phyloP scores from a whole-genome alignment of 768 basidiomycete species.

The Tylopilus vinaceipallidus region DNA sequence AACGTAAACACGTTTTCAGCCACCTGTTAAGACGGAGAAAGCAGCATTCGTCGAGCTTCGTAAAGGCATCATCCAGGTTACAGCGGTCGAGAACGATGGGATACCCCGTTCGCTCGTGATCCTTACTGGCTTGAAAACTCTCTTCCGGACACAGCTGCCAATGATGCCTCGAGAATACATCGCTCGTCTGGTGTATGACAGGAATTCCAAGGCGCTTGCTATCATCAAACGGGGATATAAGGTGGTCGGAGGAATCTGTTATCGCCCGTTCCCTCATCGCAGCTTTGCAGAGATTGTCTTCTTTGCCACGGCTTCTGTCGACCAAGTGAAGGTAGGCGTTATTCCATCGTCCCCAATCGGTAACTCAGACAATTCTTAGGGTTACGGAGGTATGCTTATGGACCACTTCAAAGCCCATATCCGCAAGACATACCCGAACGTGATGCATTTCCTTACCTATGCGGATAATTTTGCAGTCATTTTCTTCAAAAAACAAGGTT shows the following conservation, averaged over 20 bases:
- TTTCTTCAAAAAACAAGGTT: constrained; percentile 99
- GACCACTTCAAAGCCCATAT: constrained; percentile 97
- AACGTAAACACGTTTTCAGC: constrained; percentile 35
- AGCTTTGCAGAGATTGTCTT: constrained; percentile 98
- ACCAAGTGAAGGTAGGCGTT: constrained; percentile 87
- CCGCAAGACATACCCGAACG: constrained; percentile 73
- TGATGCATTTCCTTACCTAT: constrained; percentile 96
- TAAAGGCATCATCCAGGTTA: constrained; percentile 78
- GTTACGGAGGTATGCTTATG: constrained; percentile 98
- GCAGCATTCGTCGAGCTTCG: constrained; percentile 78
- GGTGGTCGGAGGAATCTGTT: constrained; percentile 97
- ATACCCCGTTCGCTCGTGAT: constrained; percentile 77
- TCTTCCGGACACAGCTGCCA: constrained; percentile 95
- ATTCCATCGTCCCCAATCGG: not conserved
- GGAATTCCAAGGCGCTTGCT: constrained; percentile 88
- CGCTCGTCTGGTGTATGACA: constrained; percentile 89
- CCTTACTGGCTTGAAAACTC: constrained; percentile 91
- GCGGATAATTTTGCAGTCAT: constrained; percentile 99
- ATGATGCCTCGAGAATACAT: constrained; percentile 99
- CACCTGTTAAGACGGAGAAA: constrained; percentile 64
- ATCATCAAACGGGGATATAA: constrained; percentile 94
- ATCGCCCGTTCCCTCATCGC: constrained; percentile 91
- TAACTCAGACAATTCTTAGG: constrained; percentile 45
- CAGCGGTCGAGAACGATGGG: constrained; percentile 81
- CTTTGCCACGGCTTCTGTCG: constrained; percentile 93